Conservation (phyloP, 2,329 filamentous ascomycete genomes). For the Fusarium gaditjirri region DNA sequence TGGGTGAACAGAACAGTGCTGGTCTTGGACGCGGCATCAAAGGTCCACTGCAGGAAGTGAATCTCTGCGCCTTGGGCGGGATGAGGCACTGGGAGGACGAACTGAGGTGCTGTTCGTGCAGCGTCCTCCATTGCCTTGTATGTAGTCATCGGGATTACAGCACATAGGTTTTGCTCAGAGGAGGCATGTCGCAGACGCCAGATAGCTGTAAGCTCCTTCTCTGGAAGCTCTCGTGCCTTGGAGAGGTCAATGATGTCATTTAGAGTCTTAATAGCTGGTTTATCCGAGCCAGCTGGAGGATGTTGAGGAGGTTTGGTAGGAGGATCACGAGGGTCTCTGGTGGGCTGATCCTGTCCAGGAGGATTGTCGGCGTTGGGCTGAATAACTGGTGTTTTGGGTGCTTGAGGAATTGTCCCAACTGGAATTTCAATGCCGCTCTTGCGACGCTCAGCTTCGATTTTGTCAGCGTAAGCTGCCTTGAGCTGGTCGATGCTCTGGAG, state of each 20-base stretch:
- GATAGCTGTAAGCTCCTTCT: conserved; percentile 84
- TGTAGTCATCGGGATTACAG: conserved; percentile 77
- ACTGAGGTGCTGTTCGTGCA: conserved; percentile 82
- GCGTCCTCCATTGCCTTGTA: conserved; percentile 77
- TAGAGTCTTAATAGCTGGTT: conserved; percentile 57
- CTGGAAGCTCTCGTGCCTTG: conserved; percentile 78
- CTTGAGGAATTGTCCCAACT: conserved; percentile 49
- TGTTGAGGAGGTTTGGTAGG: conserved; percentile 16
- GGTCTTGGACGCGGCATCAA: conserved; percentile 73
- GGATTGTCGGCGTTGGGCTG: conserved; percentile 50
- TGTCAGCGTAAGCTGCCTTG: conserved; percentile 84
- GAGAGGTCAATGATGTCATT: conserved; percentile 76
- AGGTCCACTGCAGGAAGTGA: conserved; percentile 96
- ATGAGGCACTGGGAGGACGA: conserved; percentile 88
- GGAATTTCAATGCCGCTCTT: conserved; percentile 67
- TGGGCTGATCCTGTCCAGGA: conserved; percentile 37
- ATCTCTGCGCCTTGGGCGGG: conserved; percentile 80
- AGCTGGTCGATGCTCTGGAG: conserved; percentile 77
- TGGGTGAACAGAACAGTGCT: conserved; percentile 91
- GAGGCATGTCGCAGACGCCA: conserved; percentile 90
- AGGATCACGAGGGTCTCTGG: conserved; percentile 20
- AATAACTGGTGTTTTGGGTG: conserved; percentile 50
- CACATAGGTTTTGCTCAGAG: conserved; percentile 81
- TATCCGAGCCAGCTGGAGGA: conserved; percentile 35
- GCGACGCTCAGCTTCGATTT: conserved; percentile 78